Conservation (phyloP, 169 alveolate genomes). For the Ichthyophthirius multifiliis region DNA sequence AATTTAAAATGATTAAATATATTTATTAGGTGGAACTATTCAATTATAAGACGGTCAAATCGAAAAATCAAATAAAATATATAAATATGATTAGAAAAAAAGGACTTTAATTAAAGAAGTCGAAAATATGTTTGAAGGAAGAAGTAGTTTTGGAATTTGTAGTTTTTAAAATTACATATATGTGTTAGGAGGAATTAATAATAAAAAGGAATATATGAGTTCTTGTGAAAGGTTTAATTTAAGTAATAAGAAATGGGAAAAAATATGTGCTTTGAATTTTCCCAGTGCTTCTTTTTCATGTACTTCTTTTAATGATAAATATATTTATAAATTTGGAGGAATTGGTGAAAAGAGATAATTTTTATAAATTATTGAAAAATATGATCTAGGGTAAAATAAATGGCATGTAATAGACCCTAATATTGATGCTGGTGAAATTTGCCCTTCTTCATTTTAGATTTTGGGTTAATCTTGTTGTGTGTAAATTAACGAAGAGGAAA, state of each 20-base stretch:
- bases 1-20: constrained; percentile 27
- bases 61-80: not conserved
- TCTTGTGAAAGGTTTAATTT: not conserved
- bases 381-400: constrained; percentile 12
- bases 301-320: constrained; percentile 27
- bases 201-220: not conserved
- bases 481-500: constrained; percentile 15
- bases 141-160: not conserved
- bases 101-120: not conserved
- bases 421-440: not conserved
- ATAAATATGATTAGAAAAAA: not conserved
- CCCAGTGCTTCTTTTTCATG: constrained; percentile 4
- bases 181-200: not conserved
- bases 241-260: not conserved
- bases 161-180: not conserved
- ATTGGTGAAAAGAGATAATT: constrained; percentile 8
- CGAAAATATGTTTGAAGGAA: not conserved
- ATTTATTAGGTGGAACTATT: constrained; percentile 19
- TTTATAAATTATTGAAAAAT: constrained; percentile 15
- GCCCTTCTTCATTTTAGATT: too few relatives aligned
- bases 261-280: not conserved
- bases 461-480: not conserved
- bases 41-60: not conserved
- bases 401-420: constrained; percentile 1
- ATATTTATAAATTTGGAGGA: constrained; percentile 39